A percentile compares a stretch with the other conserved stretches of the same genome.
Evolutionary conservation across 1,284 basidiomycete genomes (phyloP).

Genomic region (Ustilago hordei): DNA sequence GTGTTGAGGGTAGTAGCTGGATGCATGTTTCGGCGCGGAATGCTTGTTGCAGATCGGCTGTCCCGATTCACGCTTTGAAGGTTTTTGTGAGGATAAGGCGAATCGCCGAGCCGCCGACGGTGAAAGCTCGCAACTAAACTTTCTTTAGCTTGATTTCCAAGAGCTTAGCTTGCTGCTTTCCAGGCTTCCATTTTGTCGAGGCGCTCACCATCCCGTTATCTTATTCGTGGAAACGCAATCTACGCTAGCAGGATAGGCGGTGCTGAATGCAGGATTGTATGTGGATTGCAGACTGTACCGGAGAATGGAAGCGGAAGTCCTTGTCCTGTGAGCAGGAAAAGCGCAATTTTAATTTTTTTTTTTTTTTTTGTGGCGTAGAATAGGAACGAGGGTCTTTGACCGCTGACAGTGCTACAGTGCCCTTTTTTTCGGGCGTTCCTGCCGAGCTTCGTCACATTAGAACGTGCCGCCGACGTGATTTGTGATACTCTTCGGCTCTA

Average conservation of each 20-base stretch:
- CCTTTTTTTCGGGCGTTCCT: background rate
- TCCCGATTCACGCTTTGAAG: background rate
- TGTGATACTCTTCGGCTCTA: background rate
- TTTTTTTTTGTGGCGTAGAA: background rate
- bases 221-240: background rate
- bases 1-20: background rate
- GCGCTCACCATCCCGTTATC: background rate
- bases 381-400: too few relatives aligned
- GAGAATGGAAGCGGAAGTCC: background rate
- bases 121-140: background rate
- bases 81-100: background rate
- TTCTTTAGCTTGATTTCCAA: too few relatives aligned
- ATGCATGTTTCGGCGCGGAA: background rate
- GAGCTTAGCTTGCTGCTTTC: background rate
- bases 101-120: slow-evolving; percentile 3
- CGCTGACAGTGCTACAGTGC: too few relatives aligned
- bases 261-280: background rate
- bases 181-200: background rate
- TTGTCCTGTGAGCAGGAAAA: background rate
- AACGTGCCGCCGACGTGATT: slow-evolving; percentile 2
- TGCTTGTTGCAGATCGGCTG: background rate
- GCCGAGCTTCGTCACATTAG: background rate
- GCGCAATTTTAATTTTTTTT: too few relatives aligned
- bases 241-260: background rate
- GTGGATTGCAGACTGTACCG: background rate